Evolutionary conservation across 371 early-diverging fungal species (phyloP).

Genomic region (Batkoa obscura): DNA sequence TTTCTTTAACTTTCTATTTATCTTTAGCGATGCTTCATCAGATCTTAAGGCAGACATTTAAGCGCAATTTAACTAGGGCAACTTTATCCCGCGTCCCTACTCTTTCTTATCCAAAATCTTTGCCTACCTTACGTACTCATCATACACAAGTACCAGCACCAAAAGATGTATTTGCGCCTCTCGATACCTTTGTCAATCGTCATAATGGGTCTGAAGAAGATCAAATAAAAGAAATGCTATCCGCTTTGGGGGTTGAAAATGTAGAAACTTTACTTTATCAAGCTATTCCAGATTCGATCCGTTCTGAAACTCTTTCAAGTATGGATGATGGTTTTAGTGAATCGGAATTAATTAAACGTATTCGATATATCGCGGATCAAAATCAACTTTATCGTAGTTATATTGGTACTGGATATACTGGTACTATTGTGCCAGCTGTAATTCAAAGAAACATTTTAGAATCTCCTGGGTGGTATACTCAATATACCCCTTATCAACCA

Average conservation of each 20-base stretch:
- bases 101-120: no score
- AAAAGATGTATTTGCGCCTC: conserved; percentile 25
- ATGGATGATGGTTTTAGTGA: conserved; percentile 53
- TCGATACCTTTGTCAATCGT: conserved; percentile 61
- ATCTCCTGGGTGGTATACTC: conserved; percentile 76
- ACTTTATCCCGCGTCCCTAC: no score
- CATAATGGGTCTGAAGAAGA: conserved; percentile 68
- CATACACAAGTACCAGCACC: neutral
- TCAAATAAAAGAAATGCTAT: conserved; percentile 63
- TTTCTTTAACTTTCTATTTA: no score
- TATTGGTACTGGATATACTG: conserved; percentile 90
- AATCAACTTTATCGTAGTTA: conserved; percentile 80
- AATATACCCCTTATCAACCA: conserved; percentile 96
- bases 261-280: conserved; percentile 62
- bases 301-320: conserved; percentile 39
- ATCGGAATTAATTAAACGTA: conserved; percentile 54
- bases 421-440: conserved; percentile 76
- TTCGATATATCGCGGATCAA: conserved; percentile 62
- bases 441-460: conserved; percentile 89
- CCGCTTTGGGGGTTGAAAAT: conserved; percentile 43
- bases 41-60: no score
- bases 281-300: conserved; percentile 70
- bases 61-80: no score
- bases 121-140: no score
- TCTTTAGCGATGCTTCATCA: no score